These are phyloP conservation scores for Gyrodon lividus DNA, from an alignment of 768 basidiomycete genomes.

Conservation along the genomic window DNA sequence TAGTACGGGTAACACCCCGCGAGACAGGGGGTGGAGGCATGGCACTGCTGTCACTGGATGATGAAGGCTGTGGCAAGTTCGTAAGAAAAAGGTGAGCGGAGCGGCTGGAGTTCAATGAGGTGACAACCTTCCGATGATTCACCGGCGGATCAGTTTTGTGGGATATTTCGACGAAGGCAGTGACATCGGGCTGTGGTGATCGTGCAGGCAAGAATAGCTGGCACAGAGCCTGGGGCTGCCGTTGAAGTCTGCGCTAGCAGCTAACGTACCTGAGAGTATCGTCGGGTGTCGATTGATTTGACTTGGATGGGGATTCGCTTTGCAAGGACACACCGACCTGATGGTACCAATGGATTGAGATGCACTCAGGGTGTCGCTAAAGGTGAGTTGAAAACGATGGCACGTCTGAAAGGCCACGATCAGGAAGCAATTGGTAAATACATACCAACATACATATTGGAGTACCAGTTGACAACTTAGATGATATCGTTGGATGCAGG, in stretches of 20 bases:
- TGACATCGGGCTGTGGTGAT: slow-evolving; percentile 18
- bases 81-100: slow-evolving; percentile 25
- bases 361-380: slow-evolving; percentile 47
- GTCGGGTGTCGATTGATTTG: slow-evolving; percentile 18
- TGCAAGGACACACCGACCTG: slow-evolving; percentile 72
- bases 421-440: slow-evolving; percentile 1
- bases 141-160: slow-evolving; percentile 4
- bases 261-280: slow-evolving; percentile 13
- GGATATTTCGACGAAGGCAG: slow-evolving; percentile 24
- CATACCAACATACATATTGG: slow-evolving; percentile 1
- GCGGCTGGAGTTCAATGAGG: slow-evolving; percentile 2
- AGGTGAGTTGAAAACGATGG: slow-evolving; percentile 76
- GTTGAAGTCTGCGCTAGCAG: slow-evolving; percentile 21
- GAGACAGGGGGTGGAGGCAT: slow-evolving; percentile 35
- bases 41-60: slow-evolving; percentile 21
- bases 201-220: slow-evolving; percentile 51
- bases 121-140: neutral
- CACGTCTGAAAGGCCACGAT: slow-evolving; percentile 47
- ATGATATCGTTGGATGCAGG: slow-evolving; percentile 45
- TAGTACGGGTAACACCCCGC: slow-evolving; percentile 11
- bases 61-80: slow-evolving; percentile 32
- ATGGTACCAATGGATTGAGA: slow-evolving; percentile 61
- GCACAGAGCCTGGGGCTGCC: neutral
- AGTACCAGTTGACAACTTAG: slow-evolving; percentile 33
- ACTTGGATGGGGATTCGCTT: slow-evolving; percentile 45